Percentiles rank a stretch among this genome's conserved stretches.
phyloP scores from a whole-genome alignment of 1,284 basidiomycete genomes.

The Ustilago shanxiensis region DNA sequence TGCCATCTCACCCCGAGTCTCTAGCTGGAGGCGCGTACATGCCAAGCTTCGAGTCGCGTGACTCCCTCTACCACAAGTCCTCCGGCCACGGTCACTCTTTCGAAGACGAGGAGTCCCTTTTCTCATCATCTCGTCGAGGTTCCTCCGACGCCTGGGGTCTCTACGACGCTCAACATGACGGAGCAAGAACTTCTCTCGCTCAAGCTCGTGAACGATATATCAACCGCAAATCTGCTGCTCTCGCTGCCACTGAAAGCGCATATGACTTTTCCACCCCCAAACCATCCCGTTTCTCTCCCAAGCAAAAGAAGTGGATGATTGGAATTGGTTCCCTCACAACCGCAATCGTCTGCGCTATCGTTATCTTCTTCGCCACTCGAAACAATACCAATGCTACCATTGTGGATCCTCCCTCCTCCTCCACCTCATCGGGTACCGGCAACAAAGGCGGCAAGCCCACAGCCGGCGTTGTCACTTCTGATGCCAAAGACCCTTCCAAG shows the following conservation, averaged over 20 bases:
- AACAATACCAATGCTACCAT: slow-evolving; percentile 37
- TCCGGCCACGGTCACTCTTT: slow-evolving; percentile 11
- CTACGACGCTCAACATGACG: slow-evolving; percentile 22
- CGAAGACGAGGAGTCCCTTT: slow-evolving; percentile 22
- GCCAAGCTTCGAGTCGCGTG: slow-evolving; percentile 30
- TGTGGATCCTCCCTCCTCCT: slow-evolving; percentile 2
- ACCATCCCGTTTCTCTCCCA: slow-evolving; percentile 27
- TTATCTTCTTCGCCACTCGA: slow-evolving; percentile 48
- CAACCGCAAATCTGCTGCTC: slow-evolving; percentile 39
- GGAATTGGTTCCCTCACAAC: slow-evolving; percentile 23
- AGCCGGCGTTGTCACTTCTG: slow-evolving; percentile 54
- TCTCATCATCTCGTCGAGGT: slow-evolving; percentile 15
- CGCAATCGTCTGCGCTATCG: slow-evolving; percentile 36
- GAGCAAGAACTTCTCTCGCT: slow-evolving; percentile 23
- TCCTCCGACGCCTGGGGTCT: slow-evolving; percentile 40
- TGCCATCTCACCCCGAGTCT: slow-evolving; percentile 18
- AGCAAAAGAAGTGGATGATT: slow-evolving; percentile 39
- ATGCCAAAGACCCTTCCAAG: slow-evolving; percentile 76
- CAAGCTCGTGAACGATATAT: slow-evolving; percentile 56
- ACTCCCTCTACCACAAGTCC: slow-evolving; percentile 30
- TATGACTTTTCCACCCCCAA: slow-evolving; percentile 25
- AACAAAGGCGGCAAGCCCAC: slow-evolving; percentile 11
- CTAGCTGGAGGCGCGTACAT: slow-evolving; percentile 17
- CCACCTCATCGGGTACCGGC: background rate
- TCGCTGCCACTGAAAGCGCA: slow-evolving; percentile 20